These are phyloP conservation scores for Fusarium anguioides DNA, from an alignment of 2,329 filamentous ascomycete species.

Conservation along the genomic window DNA sequence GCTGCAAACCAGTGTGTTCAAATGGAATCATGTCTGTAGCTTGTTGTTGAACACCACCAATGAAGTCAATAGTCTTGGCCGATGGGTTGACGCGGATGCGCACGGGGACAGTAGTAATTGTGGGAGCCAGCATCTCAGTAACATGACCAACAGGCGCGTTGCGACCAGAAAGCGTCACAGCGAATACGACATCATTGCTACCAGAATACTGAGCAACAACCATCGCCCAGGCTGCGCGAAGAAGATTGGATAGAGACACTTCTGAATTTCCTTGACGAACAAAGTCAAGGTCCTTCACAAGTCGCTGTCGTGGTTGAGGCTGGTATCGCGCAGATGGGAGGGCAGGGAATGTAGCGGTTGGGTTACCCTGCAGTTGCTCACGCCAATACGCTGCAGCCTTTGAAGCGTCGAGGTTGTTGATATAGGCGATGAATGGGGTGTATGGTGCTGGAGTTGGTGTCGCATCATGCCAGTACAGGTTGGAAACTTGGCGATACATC, in stretches of 20 bases:
- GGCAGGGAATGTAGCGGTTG: background rate
- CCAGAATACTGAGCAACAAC: background rate
- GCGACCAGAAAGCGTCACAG: background rate
- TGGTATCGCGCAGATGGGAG: background rate
- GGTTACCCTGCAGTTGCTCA: conserved; percentile 1
- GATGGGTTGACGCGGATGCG: background rate
- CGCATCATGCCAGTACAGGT: background rate
- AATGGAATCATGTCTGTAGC: background rate
- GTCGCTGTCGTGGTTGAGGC: background rate
- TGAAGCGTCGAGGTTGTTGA: background rate
- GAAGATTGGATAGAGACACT: background rate
- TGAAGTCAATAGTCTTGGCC: accelerated
- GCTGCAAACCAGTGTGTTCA: background rate
- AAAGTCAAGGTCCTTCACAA: background rate
- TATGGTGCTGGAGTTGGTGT: background rate
- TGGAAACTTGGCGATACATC: background rate
- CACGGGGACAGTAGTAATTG: background rate
- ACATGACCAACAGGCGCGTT: background rate
- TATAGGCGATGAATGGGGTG: background rate
- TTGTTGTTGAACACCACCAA: background rate
- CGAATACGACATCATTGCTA: background rate
- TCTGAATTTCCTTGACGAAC: background rate
- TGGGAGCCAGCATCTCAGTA: background rate
- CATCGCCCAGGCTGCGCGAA: background rate
- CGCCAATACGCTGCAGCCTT: background rate